A percentile compares a stretch with the other conserved stretches of the same genome.
These are phyloP conservation scores for Trichosanthes truncata DNA, from an alignment of 306 rosid genomes.

Conservation along the genomic window DNA sequence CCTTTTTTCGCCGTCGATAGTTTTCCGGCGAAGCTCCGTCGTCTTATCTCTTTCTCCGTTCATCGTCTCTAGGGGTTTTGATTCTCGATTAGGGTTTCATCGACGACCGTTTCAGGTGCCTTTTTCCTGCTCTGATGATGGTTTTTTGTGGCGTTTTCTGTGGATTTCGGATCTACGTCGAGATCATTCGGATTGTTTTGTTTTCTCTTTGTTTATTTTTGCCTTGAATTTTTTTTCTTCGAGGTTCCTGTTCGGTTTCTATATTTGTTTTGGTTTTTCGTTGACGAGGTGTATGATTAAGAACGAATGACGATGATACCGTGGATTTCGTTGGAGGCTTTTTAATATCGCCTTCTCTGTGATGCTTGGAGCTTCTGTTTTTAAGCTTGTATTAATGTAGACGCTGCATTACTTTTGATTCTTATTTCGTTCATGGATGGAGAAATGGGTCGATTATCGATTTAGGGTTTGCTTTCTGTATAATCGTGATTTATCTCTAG, in stretches of 20 bases:
- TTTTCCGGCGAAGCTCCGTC: neutral
- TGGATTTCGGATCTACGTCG: neutral
- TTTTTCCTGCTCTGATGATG: neutral
- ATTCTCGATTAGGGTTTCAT: slow-evolving; percentile 9
- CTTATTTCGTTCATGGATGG: neutral
- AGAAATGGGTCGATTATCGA: neutral
- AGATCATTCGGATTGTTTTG: neutral
- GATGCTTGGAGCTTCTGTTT: neutral
- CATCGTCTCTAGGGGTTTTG: neutral
- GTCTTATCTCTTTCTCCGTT: neutral
- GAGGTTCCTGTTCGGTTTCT: neutral
- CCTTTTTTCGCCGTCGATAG: neutral
- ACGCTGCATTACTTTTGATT: neutral
- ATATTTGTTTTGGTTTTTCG: neutral
- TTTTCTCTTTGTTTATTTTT: neutral
- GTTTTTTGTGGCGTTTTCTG: neutral
- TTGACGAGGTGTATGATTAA: neutral
- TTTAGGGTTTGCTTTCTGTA: slow-evolving; percentile 2
- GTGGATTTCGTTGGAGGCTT: neutral
- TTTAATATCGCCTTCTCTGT: neutral
- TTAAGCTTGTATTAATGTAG: neutral
- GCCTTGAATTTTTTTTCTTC: neutral
- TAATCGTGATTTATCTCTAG: neutral
- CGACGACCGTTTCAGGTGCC: neutral
- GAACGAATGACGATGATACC: neutral